Evolutionary conservation across 169 alveolate species (phyloP), one percentile per base, ranked within the genome.

Genomic region (Eimeria acervulina): DNA sequence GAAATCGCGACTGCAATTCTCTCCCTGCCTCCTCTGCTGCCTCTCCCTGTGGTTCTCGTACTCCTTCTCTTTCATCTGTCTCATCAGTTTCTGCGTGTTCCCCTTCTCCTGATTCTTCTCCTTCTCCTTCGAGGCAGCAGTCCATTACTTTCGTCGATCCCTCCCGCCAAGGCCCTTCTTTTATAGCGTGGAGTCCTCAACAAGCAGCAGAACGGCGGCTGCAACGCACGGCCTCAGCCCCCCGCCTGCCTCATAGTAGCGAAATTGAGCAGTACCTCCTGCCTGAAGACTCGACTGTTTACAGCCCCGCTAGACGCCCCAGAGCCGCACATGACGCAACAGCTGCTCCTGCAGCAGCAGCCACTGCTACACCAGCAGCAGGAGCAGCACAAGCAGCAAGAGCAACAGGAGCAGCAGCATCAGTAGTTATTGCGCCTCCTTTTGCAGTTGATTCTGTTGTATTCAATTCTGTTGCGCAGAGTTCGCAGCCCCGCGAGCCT

Each of bases 61-160:
- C 44, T 1, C 4, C 40, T 68, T 68, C 78, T 68, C 6, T 28
- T 68, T 68, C 78, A 4, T 68, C 78, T 31, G 12, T 31, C 10
- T 68, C 74, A 26, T 63, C 74, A 26, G 10, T 26, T 6, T 63
- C 40, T 68, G 5, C 40, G 6, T 10, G 3, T 68, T 63, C 74
- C 17, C 59, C 61, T 42, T 42, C 85, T 74, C 85, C 33, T n/a
- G 4, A 8, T n/a, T 12, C 23, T 68, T 63, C 74, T 6, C 59
- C 61, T 42, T 42, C 85, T 74, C 85, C 33, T n/a, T 74, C 85
- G 8, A 33, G 47, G 23, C 93, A 84, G 61, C 93, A 84, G 23
- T 84, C 93, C n/a, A 17, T 84, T 17, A 84, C 80, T 0, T 84
- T 84, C 21, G 42, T 51, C 5, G 80, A 78, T 38, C 80, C 93